Evolutionary conservation across 768 basidiomycete genomes (phyloP), one percentile per base, ranked within the genome.

Genomic region (Boletales sp.): DNA sequence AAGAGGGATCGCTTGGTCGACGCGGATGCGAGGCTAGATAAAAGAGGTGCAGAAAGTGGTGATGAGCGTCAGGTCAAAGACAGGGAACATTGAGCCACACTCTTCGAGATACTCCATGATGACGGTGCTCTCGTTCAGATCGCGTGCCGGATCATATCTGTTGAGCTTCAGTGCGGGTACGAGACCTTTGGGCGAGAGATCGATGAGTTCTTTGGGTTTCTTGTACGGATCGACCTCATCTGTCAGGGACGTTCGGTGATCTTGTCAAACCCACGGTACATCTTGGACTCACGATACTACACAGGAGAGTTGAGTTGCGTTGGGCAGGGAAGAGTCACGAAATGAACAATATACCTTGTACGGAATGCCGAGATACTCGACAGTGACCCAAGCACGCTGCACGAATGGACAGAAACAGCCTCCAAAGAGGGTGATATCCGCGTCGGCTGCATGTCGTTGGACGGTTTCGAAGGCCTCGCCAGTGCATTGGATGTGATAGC

Each of bases 191-290:
- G 90, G 88, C 14, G 88, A 90, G 15, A 90, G 73, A 34, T 87
- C 81, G n/a, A 94, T 73, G 17, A 93, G 77, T 30, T 88, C 87
- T 43, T 80, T 66, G 0, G 90, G 87, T 57, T 91, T 93, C 68
- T 82, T 82, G 72, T 91, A 90, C 17, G 87, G 86, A 66, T 90
- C 85, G 27, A 89, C 85, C 67, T 90, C 87, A 57, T 85, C 87
- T 89, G 51, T 47, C 35, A 24, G 30, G 5, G 19, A 19, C 8
- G 12, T 12, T 47, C 6, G 18, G 30, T 14, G 31, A 44, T 38
- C 38, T 24, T 18, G 9, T 18, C 21, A 55, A 49, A 11, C 42
- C 24, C 34, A 10, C 24, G 14, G 10, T n/a, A 4, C 5, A 39
- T 2, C 4, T 15, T 34, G 24, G 34, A 64, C 68, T 56, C 51